Conservation (phyloP, 2,329 filamentous ascomycete species). For the Trichoderma polysporum region DNA sequence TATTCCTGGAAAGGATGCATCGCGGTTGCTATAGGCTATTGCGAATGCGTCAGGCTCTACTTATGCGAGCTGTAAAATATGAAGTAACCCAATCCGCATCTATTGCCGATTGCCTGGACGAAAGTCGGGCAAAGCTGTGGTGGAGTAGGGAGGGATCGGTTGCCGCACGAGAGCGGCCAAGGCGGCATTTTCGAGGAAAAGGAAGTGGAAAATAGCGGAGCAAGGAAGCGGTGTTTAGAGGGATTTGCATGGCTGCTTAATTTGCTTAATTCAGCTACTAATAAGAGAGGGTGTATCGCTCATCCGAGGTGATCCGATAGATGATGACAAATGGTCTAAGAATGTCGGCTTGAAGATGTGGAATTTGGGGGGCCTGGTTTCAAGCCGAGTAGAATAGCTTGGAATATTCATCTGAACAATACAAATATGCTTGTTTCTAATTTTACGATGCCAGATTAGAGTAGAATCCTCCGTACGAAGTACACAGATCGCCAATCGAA, state of each 20-base stretch:
- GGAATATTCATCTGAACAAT: too few species aligned
- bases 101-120: neutral
- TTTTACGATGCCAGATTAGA: neutral
- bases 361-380: neutral
- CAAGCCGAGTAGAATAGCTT: neutral
- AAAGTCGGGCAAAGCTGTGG: conserved; percentile 1
- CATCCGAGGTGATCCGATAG: neutral
- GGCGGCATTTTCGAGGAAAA: neutral
- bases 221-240: neutral
- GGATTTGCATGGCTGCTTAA: neutral
- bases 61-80: too few species aligned
- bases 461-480: neutral
- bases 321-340: neutral
- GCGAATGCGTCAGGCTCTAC: neutral
- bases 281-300: neutral
- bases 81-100: neutral
- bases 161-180: conserved; percentile 7
- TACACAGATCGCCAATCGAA: neutral
- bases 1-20: neutral
- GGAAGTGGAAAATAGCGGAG: neutral
- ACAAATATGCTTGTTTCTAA: neutral
- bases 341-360: neutral
- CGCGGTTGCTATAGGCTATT: neutral
- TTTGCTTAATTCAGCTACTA: neutral
- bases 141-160: neutral